Evolutionary conservation across 176 grass and related monocot genomes (phyloP), one percentile per base, ranked within the genome.

Genomic region (Elaeis guineensis): DNA sequence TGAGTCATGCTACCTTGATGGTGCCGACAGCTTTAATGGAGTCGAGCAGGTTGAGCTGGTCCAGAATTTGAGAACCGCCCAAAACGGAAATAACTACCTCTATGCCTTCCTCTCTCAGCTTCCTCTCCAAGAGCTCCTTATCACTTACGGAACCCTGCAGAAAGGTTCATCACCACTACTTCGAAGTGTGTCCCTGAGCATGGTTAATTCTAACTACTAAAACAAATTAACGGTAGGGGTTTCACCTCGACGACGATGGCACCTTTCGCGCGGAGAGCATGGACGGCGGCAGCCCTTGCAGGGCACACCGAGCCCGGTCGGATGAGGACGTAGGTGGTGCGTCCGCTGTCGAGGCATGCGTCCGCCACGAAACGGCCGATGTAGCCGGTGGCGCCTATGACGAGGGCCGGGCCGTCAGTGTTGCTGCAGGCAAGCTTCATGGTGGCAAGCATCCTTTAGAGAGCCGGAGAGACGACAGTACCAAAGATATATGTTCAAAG

Each of bases 291-390:
- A 0, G 72, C 79, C 2, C 72, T 76, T 6, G 48, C 48, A 0
- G 79, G 64, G 72, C 60, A 66, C 25, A 50, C 58, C 19, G 39
- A 69, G 25, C 78, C 74, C 2, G 82, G 58, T 39, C 78, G 83
- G 55, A 80, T 55, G 19, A 91, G 87, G 57, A 91, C 68, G 77
- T 77, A 86, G 51, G 83, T 78, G 22, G 53, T 25, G 44, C 57
- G 69, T 12, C 75, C 83, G 62, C 79, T 77, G 55, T 73, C 79
- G 53, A 91, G 73, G 63, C 71, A 83, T 20, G 87, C 79, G 18
- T 91, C 76, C 0, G 87, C 76, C 2, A 91, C 79, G 71, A 91
- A 91, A 20, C 79, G 79, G 24, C 87, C 87, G 5, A 91, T 91
- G 66, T 86, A 83, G 63, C 87, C 83, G 61, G 76, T 86, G 55